Evolutionary conservation across 768 basidiomycete species (phyloP), one percentile per base, ranked within the genome.

Genomic region (Coprinopsis strossmayeri): DNA sequence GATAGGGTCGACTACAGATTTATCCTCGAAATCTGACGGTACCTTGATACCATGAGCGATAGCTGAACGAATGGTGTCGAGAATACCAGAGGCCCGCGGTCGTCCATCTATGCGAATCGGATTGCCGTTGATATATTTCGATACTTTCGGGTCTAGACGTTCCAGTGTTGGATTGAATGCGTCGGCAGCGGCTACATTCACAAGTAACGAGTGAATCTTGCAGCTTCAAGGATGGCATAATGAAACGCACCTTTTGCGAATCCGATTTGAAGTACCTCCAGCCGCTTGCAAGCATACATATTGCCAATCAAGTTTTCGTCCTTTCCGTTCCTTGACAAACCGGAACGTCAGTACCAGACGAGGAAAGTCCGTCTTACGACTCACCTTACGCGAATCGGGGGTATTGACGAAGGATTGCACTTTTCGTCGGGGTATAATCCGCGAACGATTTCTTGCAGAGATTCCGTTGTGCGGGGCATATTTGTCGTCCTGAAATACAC

Each of bases 221-320:
- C 15, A 32, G 9, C 7, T 32, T 32, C 7, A 32, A 32, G 9
- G 30, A 15, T 7, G 15, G 15, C 15, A 32, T 7, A 17, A 38
- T 18, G 11, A 10, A 5, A 10, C 58, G n/a, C 52, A 82, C 86
- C 82, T 65, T 77, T 67, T 0, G 84, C 79, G 54, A 87, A 88
- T 24, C 75, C 73, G 7, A 79, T 57, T 52, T 78, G 77, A 13
- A 89, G 68, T 7, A 79, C 64, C 55, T 79, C 79, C 18, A 89
- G 69, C 1, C 80, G 77, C 47, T 82, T 81, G 61, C 87, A 90
- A 2, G 75, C 68, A n/a, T 72, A 68, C 0, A 77, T 78, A 58
- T 89, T 89, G 15, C 83, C 81, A 40, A 84, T 64, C 9, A 89
- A 68, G 49, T 85, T 84, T 60, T 88, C 85, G 49, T 87, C 85